Base-by-base conservation (phyloP, 331 rosid genomes). In the Acacia concinna region DNA sequence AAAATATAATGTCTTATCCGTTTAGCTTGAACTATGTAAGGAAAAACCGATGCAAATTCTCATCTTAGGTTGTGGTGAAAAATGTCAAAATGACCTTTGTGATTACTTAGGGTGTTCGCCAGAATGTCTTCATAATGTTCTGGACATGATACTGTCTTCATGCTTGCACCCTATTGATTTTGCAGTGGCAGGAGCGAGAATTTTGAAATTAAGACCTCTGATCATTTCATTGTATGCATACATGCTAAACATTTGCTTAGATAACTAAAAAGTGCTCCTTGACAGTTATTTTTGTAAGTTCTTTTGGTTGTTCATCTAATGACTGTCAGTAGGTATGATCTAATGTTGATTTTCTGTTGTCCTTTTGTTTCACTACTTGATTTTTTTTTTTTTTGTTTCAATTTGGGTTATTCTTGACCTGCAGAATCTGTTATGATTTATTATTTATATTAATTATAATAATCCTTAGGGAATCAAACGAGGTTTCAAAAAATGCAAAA, bases 171-270 rank as follows among this genome's bases (percentile, higher is more conserved):
- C 30, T 7, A 20, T 52, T 52, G 49, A 31, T 44, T 44, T 79
- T 79, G 63, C 49, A 37, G 32, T 9, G 13, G 70, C 40, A 56
- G 47, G 73, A 41, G n/a, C 56, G 32, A 23, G 52, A 74, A 21
- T 54, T 41, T 74, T n/a, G 23, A 67, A 75, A 23, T 37, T 43
- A 47, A 79, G 52, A 65, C 20, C 46, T 73, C 14, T 37, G 43
- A 52, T n/a, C 37, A 65, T 73, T 64, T 72, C 17, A n/a, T 34
- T 71, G 65, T 35, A 60, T 67, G 31, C 51, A 37, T 38, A 32
- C 10, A 23, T 6, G 60, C 13, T n/a, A 52, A 52, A 65, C 10
- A 20, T 65, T 65, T 37, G 47, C 31, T 66, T 9, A 35, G n/a
- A 37, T 44, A 23, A 64, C 43, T 64, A 35, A 35, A 23, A 44